Percentiles rank a stretch among this genome's conserved stretches.
Conservation (phyloP, 495 filamentous ascomycete genomes). For the Talaromyces ruber region DNA sequence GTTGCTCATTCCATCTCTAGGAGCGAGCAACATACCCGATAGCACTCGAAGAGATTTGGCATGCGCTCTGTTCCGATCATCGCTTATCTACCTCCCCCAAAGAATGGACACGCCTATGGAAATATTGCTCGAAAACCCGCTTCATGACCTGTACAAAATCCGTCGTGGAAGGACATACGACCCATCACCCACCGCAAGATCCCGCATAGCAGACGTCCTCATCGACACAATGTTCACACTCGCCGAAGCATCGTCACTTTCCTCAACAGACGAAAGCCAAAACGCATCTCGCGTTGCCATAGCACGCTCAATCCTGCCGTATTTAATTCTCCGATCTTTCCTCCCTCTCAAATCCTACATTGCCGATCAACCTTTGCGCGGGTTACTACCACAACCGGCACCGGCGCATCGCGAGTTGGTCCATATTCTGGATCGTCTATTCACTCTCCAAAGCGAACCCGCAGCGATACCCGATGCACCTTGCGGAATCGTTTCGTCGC, state of each 20-base stretch:
- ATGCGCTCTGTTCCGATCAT: slow-evolving; percentile 69
- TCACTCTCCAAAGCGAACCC: slow-evolving; percentile 59
- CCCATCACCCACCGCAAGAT: slow-evolving; percentile 52
- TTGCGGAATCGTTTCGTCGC: slow-evolving; percentile 12
- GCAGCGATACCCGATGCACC: slow-evolving; percentile 60
- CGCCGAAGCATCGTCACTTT: slow-evolving; percentile 19
- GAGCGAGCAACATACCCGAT: slow-evolving; percentile 54
- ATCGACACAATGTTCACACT: slow-evolving; percentile 76
- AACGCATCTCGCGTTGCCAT: slow-evolving; percentile 44
- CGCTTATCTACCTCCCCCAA: slow-evolving; percentile 66
- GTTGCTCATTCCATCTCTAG: slow-evolving; percentile 68
- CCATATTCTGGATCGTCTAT: slow-evolving; percentile 56
- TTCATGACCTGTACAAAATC: slow-evolving; percentile 54
- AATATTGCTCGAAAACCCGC: slow-evolving; percentile 40
- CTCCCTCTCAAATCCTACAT: slow-evolving; percentile 74
- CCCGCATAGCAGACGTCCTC: slow-evolving; percentile 69
- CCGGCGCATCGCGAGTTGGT: slow-evolving; percentile 71
- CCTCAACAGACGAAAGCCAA: slow-evolving; percentile 9
- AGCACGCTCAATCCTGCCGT: slow-evolving; percentile 70
- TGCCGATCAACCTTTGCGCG: slow-evolving; percentile 85
- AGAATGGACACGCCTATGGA: slow-evolving; percentile 50
- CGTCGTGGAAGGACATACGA: slow-evolving; percentile 66
- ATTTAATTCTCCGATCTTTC: slow-evolving; percentile 73
- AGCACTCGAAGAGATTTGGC: slow-evolving; percentile 61
- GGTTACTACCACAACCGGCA: slow-evolving; percentile 84